Conservation (phyloP, 306 rosid species). For the Astragalus glycyphyllos region DNA sequence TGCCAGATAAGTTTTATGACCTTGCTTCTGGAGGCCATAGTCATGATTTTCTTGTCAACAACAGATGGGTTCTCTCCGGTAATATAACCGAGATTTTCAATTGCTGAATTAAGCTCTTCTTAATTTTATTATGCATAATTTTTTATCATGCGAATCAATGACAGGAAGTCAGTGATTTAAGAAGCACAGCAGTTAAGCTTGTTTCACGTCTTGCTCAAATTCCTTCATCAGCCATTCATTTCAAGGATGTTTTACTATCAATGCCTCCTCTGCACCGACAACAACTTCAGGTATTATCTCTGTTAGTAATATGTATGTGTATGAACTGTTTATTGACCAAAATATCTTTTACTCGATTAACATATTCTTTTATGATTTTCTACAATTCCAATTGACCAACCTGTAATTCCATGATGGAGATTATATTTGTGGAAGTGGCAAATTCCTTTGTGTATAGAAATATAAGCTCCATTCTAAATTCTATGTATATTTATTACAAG, state of each 20-base stretch:
- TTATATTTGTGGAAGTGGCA: constrained; percentile 7
- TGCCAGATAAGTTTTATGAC: constrained; percentile 70
- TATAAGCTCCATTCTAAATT: constrained; percentile 4
- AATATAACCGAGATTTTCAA: constrained; percentile 40
- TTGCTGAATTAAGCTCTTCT: constrained; percentile 25
- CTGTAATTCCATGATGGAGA: constrained; percentile 19
- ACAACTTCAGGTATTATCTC: constrained; percentile 77
- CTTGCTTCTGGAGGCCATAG: constrained; percentile 79
- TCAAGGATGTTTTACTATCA: constrained; percentile 85
- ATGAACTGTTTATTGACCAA: constrained; percentile 9
- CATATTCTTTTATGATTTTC: constrained; percentile 29
- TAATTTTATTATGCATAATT: constrained; percentile 15
- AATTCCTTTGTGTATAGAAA: constrained; percentile 15
- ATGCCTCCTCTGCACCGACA: constrained; percentile 89
- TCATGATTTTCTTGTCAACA: constrained; percentile 70
- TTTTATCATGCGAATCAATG: constrained; percentile 44
- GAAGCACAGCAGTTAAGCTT: constrained; percentile 71
- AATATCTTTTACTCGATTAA: constrained; percentile 27
- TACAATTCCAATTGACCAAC: constrained; percentile 11
- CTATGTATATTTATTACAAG: constrained; percentile 1
- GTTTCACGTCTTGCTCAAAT: constrained; percentile 95
- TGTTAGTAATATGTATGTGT: not conserved
- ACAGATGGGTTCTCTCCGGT: constrained; percentile 70
- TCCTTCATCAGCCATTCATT: constrained; percentile 83
- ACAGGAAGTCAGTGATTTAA: constrained; percentile 80